Base-by-base conservation (phyloP, 2,329 filamentous ascomycete species). In the Colletotrichum sansevieriae region DNA sequence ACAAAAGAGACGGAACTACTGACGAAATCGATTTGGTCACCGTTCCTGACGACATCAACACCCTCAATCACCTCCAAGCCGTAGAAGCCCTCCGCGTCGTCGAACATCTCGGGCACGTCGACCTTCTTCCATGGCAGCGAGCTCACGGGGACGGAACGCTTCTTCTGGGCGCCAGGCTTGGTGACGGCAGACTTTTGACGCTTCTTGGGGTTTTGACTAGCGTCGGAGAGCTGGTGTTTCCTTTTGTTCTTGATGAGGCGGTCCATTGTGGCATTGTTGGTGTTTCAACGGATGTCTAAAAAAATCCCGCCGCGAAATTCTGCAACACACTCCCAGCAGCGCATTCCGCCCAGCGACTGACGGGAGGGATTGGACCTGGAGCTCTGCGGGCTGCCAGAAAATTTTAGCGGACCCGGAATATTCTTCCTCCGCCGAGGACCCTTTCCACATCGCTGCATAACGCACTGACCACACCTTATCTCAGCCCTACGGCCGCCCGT, bases 21-120 rank as follows among this genome's bases (percentile, higher is more conserved):
- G 73, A 90, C 81, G 78, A 91, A 91, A 74, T 86, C 83, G 33
- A 91, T 79, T 6, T 82, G 84, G 60, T 84, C 81, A 8, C 89
- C 89, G 35, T 91, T 85, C 70, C 86, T 88, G 47, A 97, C 83
- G n/a, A 99, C 85, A 35, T 97, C 92, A 1, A 99, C 93, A 59
- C 93, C 94, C 15, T 97, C 93, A 54, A 98, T 91, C 75, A 98
- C 95, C 75, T 99, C 94, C 2, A 99, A 82, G 0, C 93, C 94
- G 74, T 91, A 97, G 78, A 99, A 98, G 0, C 96, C 96, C 72
- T 97, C 94, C n/a, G 93, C 93, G 80, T 98, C 93, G 52, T 95
- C 90, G 73, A 95, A 84, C 76, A 92, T 90, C 75, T 95, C 92
- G 7, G 93, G 93, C 3, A 96, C 88, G 20, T 88, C 83, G 11